Percentiles rank a stretch among this genome's conserved stretches.
These are phyloP conservation scores for Teunomyces tritomae DNA, from an alignment of 805 yeast species.

Conservation along the genomic window DNA sequence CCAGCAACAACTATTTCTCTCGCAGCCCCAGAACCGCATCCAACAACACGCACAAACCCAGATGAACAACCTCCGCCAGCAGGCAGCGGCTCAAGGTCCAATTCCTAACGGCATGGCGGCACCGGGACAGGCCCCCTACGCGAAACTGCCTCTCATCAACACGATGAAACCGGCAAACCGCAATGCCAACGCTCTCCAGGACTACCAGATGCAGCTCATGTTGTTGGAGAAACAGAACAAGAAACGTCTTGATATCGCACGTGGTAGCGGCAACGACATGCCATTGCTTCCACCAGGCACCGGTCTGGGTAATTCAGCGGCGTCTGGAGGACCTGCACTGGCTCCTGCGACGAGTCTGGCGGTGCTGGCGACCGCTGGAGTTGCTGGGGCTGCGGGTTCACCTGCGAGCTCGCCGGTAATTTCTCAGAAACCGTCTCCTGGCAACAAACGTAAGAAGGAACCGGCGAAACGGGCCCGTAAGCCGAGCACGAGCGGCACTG, in stretches of 20 bases:
- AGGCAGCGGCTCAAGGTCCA: slow-evolving; percentile 27
- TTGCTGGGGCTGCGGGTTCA: slow-evolving; percentile 5
- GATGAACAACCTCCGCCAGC: slow-evolving; percentile 50
- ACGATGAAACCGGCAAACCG: slow-evolving; percentile 7
- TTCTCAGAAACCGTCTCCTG: slow-evolving; percentile 35
- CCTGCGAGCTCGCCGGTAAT: slow-evolving; percentile 28
- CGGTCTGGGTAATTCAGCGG: neutral
- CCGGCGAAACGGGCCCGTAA: slow-evolving; percentile 33
- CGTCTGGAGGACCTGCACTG: neutral
- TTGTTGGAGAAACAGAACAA: slow-evolving; percentile 74
- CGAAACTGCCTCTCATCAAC: neutral
- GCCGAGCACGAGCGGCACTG: slow-evolving; percentile 19
- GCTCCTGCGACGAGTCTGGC: neutral
- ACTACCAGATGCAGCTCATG: slow-evolving; percentile 78
- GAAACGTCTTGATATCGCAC: slow-evolving; percentile 56
- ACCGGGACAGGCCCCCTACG: neutral
- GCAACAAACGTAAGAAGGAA: slow-evolving; percentile 28
- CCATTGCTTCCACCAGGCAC: slow-evolving; percentile 11
- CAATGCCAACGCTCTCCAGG: slow-evolving; percentile 63
- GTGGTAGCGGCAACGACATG: slow-evolving; percentile 26
- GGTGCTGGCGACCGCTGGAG: too few species aligned
- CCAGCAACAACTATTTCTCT: slow-evolving; percentile 32
- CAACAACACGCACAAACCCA: slow-evolving; percentile 50
- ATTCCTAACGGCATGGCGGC: neutral
- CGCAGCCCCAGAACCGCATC: slow-evolving; percentile 27